Base-by-base conservation (phyloP, 495 filamentous ascomycete species). In the Bacidia rubella region DNA sequence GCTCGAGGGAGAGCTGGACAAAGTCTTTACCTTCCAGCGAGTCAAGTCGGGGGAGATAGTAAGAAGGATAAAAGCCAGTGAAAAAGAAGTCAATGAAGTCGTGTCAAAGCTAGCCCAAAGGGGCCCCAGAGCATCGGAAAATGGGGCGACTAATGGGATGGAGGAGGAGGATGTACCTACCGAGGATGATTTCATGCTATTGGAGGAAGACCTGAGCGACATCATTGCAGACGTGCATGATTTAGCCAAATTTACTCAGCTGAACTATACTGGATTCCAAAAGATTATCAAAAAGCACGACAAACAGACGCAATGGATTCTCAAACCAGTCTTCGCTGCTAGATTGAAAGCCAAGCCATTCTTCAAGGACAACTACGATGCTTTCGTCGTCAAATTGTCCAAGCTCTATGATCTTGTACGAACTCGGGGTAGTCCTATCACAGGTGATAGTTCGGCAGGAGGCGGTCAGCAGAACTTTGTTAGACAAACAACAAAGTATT, bases 251-350 rank as follows among this genome's bases (percentile, higher is more conserved):
- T 99, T 96, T 60, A 93, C 92, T 3, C 90, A 96, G 68, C 69
- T 99, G 63, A 99, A 99, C 67, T 99, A 99, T 62, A 96, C 90
- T 0, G 92, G 93, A 0, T 99, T 99, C 62, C 93, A 96, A 73
- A 99, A 99, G 73, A 99, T 99, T 60, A 95, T 99, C 65, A 99
- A 99, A 73, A 99, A 99, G 72, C 92, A 99, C 66, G 92, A 99
- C 85, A 99, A 99, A 86, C 73, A 85, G 77, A 99, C 92, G 0
- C 71, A 78, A 29, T 97, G 93, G 93, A 80, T 90, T 60, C 76
- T 99, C 29, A 90, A 83, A 57, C 93, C 92, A 17, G 86, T 93
- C 15, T 99, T 99, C 64, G 89, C 90, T 11, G 80, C 90, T 5
- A 81, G 90, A 22, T 76, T 99, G 57, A 92, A 92, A 62, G 87